Evolutionary conservation across 208 protist species (phyloP).

Genomic region (Leptomonas seymouri): DNA sequence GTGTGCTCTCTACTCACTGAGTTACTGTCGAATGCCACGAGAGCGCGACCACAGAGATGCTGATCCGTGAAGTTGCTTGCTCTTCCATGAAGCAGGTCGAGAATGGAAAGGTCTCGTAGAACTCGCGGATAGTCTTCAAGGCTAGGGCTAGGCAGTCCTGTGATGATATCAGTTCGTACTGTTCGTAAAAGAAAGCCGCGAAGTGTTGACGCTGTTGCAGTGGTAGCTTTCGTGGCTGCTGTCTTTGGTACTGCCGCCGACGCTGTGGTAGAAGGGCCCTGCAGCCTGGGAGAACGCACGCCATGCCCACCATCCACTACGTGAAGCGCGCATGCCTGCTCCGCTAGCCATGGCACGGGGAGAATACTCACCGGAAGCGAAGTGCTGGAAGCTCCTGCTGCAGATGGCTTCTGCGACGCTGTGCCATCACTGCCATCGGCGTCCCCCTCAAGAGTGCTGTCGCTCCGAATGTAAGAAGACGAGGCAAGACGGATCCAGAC

Average conservation of each 20-base stretch:
- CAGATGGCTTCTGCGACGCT: not conserved
- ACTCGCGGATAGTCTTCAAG: slow-evolving; percentile 9
- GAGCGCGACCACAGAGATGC: not conserved
- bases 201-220: not conserved
- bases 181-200: slow-evolving; percentile 20
- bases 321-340: not conserved
- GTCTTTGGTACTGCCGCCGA: not conserved
- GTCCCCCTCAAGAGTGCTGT: not conserved
- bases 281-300: not conserved
- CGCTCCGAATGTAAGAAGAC: not conserved
- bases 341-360: slow-evolving; percentile 6
- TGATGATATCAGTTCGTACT: not conserved
- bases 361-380: not conserved
- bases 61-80: not conserved
- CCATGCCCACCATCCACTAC: not conserved
- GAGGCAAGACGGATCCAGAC: slow-evolving; percentile 29
- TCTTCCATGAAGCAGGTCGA: slow-evolving; percentile 4
- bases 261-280: not conserved
- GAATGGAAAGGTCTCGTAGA: slow-evolving; percentile 12
- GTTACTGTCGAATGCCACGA: not conserved
- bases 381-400: not conserved
- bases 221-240: too few relatives aligned
- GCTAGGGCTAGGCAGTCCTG: too few relatives aligned
- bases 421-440: not conserved
- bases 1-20: not conserved